Percentiles rank a stretch among this genome's conserved stretches.
Conservation (phyloP, 495 filamentous ascomycete genomes). For the Penicillium angulare region DNA sequence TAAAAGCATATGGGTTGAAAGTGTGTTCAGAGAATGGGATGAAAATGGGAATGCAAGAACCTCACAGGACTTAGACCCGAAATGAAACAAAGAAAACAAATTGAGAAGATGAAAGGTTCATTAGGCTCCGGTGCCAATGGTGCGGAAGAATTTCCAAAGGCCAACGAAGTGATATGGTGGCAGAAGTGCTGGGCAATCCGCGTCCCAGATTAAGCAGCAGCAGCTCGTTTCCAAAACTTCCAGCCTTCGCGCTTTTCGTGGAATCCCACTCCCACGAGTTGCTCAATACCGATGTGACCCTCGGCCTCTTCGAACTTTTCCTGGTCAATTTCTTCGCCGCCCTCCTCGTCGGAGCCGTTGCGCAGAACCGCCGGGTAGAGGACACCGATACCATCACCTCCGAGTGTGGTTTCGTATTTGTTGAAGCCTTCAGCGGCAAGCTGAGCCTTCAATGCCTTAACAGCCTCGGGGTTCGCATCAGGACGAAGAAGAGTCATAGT, state of each 20-base stretch:
- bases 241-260: slow-evolving; percentile 75
- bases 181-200: no score
- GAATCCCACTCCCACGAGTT: slow-evolving; percentile 58
- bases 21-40: slow-evolving; percentile 27
- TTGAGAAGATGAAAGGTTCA: background rate
- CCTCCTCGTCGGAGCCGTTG: slow-evolving; percentile 62
- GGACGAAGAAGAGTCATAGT: slow-evolving; percentile 87
- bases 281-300: slow-evolving; percentile 77
- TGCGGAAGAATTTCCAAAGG: background rate
- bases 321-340: slow-evolving; percentile 89
- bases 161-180: no score
- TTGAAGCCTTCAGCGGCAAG: slow-evolving; percentile 75
- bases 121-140: background rate
- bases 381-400: slow-evolving; percentile 88
- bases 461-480: slow-evolving; percentile 44
- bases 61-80: background rate
- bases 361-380: slow-evolving; percentile 85
- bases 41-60: slow-evolving; percentile 5
- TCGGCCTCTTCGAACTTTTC: slow-evolving; percentile 84
- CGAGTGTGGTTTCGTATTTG: slow-evolving; percentile 83
- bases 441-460: slow-evolving; percentile 60
- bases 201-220: no score
- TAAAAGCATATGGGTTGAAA: slow-evolving; percentile 17
- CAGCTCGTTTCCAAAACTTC: slow-evolving; percentile 84
- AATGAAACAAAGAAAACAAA: background rate